Conservation (phyloP, 78 protist species). For the Dictyostelium purpureum region DNA sequence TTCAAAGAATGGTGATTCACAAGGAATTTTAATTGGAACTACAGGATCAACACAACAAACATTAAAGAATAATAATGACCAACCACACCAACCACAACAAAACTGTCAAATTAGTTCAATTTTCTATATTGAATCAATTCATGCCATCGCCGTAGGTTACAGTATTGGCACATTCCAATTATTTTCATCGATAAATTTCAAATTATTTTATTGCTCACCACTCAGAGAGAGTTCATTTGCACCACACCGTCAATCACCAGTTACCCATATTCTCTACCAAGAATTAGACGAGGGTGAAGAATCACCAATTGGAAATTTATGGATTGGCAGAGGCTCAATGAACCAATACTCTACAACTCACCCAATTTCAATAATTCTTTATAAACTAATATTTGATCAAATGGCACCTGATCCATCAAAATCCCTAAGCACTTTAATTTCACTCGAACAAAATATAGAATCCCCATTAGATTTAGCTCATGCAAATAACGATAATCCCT, state of each 20-base stretch:
- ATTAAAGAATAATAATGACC: neutral
- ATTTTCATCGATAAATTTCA: slow-evolving; percentile 8
- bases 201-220: slow-evolving; percentile 11
- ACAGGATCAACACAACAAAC: neutral
- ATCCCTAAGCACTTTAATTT: neutral
- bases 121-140: neutral
- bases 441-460: neutral
- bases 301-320: neutral
- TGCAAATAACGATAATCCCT: too few relatives aligned
- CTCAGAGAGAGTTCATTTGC: neutral
- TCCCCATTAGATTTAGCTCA: neutral
- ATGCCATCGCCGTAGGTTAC: slow-evolving; percentile 37
- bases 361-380: neutral
- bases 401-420: neutral
- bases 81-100: neutral
- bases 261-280: slow-evolving; percentile 51
- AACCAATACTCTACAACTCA: neutral
- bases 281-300: slow-evolving; percentile 60
- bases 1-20: neutral
- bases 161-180: slow-evolving; percentile 51
- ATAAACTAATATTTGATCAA: neutral
- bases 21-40: neutral
- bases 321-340: slow-evolving; percentile 64
- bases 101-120: neutral
- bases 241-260: slow-evolving; percentile 10